Conservation (phyloP, 139 green algal species). For the Chlorella sp. region DNA sequence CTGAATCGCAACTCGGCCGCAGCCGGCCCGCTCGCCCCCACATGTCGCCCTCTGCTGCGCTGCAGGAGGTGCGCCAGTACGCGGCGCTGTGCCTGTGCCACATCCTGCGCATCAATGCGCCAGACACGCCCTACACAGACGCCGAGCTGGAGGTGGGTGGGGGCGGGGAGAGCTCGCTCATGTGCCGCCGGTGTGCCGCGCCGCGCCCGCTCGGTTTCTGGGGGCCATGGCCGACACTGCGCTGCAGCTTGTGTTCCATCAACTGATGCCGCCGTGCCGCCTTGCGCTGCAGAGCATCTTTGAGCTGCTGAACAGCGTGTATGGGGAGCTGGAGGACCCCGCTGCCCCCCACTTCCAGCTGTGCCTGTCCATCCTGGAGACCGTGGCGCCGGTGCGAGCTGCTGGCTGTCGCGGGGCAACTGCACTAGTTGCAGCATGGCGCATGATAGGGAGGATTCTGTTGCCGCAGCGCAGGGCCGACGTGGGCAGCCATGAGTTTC, state of each 20-base stretch:
- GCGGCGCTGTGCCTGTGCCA: conserved; percentile 57
- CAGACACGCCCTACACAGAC: conserved; percentile 70
- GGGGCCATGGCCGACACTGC: neutral
- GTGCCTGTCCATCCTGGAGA: conserved; percentile 64
- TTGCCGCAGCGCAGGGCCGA: too few species aligned
- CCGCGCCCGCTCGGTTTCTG: too few species aligned
- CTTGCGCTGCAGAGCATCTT: conserved; percentile 60
- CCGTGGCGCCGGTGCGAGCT: conserved; percentile 54
- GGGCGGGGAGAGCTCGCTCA: too few species aligned
- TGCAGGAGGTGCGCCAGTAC: conserved; percentile 75
- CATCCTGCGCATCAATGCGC: conserved; percentile 67
- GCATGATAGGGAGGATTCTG: too few species aligned
- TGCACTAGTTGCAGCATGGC: too few species aligned
- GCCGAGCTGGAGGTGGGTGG: conserved; percentile 50
- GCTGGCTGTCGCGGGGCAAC: too few species aligned
- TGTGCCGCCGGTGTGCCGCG: too few species aligned
- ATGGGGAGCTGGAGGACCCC: conserved; percentile 59
- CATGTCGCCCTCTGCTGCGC: neutral
- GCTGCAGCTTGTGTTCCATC: too few species aligned
- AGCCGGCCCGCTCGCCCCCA: neutral
- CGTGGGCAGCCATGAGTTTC: too few species aligned
- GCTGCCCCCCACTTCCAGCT: conserved; percentile 60
- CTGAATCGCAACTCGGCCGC: too few species aligned
- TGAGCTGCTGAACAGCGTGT: conserved; percentile 57
- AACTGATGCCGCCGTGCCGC: neutral